phyloP scores from a whole-genome alignment of 2,329 filamentous ascomycete genomes.

The Xylaria arbuscula region DNA sequence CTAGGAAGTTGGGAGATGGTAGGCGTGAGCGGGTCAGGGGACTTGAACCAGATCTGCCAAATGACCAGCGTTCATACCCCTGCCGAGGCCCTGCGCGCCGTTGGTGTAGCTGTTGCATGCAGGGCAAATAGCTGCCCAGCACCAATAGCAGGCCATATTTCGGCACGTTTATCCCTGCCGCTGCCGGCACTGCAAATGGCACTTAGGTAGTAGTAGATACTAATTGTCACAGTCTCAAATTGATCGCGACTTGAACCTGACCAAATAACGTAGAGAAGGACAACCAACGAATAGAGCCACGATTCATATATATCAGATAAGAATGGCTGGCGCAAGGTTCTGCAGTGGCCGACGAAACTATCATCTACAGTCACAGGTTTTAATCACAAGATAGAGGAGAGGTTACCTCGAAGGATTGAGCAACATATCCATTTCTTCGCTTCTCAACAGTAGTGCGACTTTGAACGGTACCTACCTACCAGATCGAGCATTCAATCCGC shows the following conservation, averaged over 20 bases:
- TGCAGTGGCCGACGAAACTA: background rate
- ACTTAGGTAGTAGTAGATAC: background rate
- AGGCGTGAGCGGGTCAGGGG: conserved; percentile 35
- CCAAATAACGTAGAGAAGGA: background rate
- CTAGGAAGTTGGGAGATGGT: conserved; percentile 31
- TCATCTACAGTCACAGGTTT: background rate
- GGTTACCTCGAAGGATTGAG: background rate
- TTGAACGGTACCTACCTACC: background rate
- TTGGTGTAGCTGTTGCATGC: conserved; percentile 18
- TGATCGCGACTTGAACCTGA: background rate
- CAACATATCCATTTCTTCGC: background rate
- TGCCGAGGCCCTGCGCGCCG: conserved; percentile 28
- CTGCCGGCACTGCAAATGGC: background rate
- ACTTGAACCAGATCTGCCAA: conserved; percentile 24
- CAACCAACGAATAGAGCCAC: background rate
- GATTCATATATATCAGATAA: background rate
- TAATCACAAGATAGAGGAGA: background rate
- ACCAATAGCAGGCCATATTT: conserved; percentile 27
- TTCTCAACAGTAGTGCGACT: background rate
- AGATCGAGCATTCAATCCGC: background rate
- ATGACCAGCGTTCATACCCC: conserved; percentile 30
- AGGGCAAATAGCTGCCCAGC: background rate
- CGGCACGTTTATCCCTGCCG: conserved; percentile 20
- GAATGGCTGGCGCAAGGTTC: background rate
- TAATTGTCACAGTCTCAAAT: background rate